Conservation (phyloP, 108 stramenopile species). For the Nannochloropsis salina region DNA sequence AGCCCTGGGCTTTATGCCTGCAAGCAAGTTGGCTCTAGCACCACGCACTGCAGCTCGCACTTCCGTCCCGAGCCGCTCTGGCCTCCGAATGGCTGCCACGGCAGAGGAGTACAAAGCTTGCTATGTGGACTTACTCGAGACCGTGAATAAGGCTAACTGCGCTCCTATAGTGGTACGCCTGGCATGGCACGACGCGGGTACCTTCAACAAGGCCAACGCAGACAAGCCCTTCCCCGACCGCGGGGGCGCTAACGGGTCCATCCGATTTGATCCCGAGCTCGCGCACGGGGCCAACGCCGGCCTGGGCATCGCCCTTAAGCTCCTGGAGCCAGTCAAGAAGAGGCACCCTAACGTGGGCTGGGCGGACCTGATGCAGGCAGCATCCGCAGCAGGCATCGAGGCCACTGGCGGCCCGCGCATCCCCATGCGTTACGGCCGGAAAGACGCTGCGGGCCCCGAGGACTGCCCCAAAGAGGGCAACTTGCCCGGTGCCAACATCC, state of each 20-base stretch:
- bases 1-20: neutral
- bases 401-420: conserved; percentile 49
- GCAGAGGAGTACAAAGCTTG: conserved; percentile 3
- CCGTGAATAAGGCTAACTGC: neutral
- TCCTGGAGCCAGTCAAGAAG: conserved; percentile 48
- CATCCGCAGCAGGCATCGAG: conserved; percentile 40
- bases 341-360: conserved; percentile 46
- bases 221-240: neutral
- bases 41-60: neutral
- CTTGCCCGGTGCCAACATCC: conserved; percentile 44
- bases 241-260: conserved; percentile 58
- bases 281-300: conserved; percentile 57
- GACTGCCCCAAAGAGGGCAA: conserved; percentile 52
- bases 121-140: neutral
- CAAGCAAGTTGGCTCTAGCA: neutral
- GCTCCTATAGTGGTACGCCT: conserved; percentile 51
- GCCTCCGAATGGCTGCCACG: conserved; percentile 12
- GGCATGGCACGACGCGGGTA: conserved; percentile 54
- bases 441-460: conserved; percentile 45
- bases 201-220: conserved; percentile 27
- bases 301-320: conserved; percentile 40
- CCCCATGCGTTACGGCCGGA: conserved; percentile 54
- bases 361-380: conserved; percentile 58
- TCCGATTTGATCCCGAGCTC: conserved; percentile 57
- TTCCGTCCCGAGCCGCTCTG: neutral